phyloP scores from a whole-genome alignment of 495 filamentous ascomycete species.

The Baudoinia panamericana region DNA sequence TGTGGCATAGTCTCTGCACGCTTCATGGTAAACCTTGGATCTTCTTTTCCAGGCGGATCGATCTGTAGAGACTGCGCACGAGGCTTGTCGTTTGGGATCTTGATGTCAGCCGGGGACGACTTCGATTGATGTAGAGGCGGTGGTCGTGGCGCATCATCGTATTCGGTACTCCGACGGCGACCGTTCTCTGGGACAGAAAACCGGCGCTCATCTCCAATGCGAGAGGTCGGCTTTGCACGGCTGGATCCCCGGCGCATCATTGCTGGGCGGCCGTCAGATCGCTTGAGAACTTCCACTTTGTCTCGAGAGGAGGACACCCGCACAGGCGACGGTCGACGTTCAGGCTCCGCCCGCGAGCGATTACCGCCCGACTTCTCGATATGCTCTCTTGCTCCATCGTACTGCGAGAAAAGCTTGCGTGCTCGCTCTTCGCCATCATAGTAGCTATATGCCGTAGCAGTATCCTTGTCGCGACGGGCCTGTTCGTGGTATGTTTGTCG shows the following conservation, averaged over 20 bases:
- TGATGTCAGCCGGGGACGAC: conserved; percentile 14
- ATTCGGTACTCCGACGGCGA: conserved; percentile 1
- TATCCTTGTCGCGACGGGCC: conserved; percentile 4
- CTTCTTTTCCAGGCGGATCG: conserved; percentile 5
- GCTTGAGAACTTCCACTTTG: conserved; percentile 12
- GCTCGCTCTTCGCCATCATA: conserved; percentile 9
- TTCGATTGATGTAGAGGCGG: conserved; percentile 9
- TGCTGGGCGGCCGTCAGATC: conserved; percentile 1
- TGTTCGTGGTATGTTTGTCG: conserved; percentile 3
- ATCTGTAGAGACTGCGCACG: conserved; percentile 15
- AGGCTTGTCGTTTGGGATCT: conserved; percentile 7
- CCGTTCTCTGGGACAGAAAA: conserved; percentile 1
- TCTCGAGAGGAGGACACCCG: conserved; percentile 8
- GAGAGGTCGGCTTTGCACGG: conserved; percentile 2
- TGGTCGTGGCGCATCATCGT: conserved; percentile 6
- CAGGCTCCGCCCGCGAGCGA: conserved; percentile 1
- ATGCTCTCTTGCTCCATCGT: conserved; percentile 7
- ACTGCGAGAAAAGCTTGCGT: conserved; percentile 10
- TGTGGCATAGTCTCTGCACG: conserved; percentile 16
- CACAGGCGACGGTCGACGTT: conserved; percentile 13
- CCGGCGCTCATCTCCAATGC: neutral
- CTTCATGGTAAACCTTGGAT: conserved; percentile 4
- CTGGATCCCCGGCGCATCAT: conserved; percentile 9
- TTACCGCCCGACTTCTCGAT: conserved; percentile 1
- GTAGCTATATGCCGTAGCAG: conserved; percentile 1